Percentiles rank a stretch among this genome's conserved stretches.
Evolutionary conservation across 2,329 filamentous ascomycete species (phyloP).

Genomic region (Xylaria sp.): DNA sequence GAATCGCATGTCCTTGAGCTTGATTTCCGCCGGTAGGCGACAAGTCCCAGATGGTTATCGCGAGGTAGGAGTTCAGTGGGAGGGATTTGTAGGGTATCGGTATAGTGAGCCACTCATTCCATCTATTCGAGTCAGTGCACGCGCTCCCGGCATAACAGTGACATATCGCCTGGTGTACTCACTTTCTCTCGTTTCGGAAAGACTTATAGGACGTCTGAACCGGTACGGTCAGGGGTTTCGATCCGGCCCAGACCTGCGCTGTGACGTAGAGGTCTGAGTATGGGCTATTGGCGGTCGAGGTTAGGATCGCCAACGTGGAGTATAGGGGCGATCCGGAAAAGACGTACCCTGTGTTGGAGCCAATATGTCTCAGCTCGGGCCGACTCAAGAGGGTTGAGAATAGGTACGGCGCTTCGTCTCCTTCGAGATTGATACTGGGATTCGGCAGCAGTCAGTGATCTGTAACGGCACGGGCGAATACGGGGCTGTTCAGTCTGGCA

Average conservation of each 20-base stretch:
- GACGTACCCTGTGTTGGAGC: conserved; percentile 79
- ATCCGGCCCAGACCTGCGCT: conserved; percentile 93
- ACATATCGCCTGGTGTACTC: conserved; percentile 31
- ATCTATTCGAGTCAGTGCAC: conserved; percentile 59
- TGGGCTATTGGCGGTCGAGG: conserved; percentile 61
- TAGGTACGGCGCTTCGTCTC: conserved; percentile 77
- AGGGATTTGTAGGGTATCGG: conserved; percentile 87
- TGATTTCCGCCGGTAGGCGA: conserved; percentile 80
- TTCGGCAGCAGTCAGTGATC: conserved; percentile 16
- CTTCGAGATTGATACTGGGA: conserved; percentile 68
- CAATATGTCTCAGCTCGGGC: conserved; percentile 85
- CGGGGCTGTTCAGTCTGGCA: not conserved
- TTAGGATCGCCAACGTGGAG: conserved; percentile 36
- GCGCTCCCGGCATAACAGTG: not conserved
- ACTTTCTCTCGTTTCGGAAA: conserved; percentile 78
- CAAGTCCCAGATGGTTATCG: conserved; percentile 95
- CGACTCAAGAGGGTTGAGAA: conserved; percentile 82
- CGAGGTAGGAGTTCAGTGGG: conserved; percentile 83
- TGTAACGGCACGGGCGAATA: not conserved
- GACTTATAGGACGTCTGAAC: conserved; percentile 93
- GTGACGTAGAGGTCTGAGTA: conserved; percentile 93
- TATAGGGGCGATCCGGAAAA: not conserved
- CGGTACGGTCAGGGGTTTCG: conserved; percentile 91
- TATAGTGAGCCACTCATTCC: conserved; percentile 96
- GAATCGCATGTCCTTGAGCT: conserved; percentile 80